Base-by-base conservation (phyloP, 768 basidiomycete genomes). In the Mrakia gelida region DNA sequence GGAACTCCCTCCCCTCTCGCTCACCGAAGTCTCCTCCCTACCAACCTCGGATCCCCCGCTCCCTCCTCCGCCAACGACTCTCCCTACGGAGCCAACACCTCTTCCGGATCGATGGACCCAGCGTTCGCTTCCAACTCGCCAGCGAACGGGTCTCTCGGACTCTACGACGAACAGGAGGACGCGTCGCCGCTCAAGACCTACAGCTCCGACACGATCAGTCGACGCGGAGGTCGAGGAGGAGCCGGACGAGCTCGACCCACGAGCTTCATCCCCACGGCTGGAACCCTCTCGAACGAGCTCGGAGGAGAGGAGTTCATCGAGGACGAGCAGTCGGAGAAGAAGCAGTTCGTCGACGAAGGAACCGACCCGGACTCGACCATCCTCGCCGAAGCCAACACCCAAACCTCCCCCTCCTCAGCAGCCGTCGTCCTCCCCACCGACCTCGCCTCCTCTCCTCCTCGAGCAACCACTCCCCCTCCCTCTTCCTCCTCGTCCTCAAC, bases 301-400 rank as follows among this genome's bases (percentile, higher is more conserved):
- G 63, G 71, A 23, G 79, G 76, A 43, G 81, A 84, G 67, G 82
- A 80, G 68, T 80, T 83, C 65, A 80, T 84, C 15, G 82, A 83
- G 52, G 75, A 79, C 11, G 83, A 83, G 73, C 82, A 82, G 5
- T 71, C 79, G 45, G 75, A 80, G 68, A 61, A 77, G 75, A 78
- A 80, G 73, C 65, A 76, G 70, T 41, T 75, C 43, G 75, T 76
- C 16, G 68, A 71, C 68, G 68, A 71, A 16, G 68, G 68, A 28
- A 71, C 68, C 38, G 43, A 71, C 26, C 68, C 68, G 1, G 45
- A 52, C 10, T 54, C 52, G 5, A 28, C 71, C 28, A 30, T 38
- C 34, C 15, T 38, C 30, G 63, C 61, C 32, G 61, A 62, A 62
- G 32, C 30, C 63, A 34, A 65, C 63, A 65, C 16, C 30, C 63